Percentiles rank a stretch among this genome's conserved stretches.
These are phyloP conservation scores for Keqinozyma sinolaborantium DNA, from an alignment of 1,139 yeast genomes.

Conservation along the genomic window DNA sequence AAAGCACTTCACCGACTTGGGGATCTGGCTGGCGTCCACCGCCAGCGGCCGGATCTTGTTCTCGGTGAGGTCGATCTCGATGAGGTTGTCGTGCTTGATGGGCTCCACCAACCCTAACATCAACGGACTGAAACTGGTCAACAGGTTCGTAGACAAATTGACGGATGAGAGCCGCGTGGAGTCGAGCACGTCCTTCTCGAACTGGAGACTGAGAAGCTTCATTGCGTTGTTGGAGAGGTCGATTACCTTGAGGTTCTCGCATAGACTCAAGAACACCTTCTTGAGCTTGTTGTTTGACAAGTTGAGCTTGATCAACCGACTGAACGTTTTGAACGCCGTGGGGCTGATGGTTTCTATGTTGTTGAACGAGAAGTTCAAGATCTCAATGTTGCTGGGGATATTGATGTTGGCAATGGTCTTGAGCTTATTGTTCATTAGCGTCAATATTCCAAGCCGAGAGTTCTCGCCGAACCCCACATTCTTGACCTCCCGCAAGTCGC, in stretches of 20 bases:
- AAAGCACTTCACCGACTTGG: slow-evolving; percentile 12
- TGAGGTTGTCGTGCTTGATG: slow-evolving; percentile 12
- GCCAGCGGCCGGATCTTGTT: slow-evolving; percentile 10
- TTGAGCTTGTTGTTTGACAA: slow-evolving; percentile 13
- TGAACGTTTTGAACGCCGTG: slow-evolving; percentile 5
- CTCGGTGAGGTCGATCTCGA: slow-evolving; percentile 19
- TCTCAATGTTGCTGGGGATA: slow-evolving; percentile 11
- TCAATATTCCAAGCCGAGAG: slow-evolving; percentile 9
- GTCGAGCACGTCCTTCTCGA: slow-evolving; percentile 6
- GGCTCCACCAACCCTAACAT: slow-evolving; percentile 14
- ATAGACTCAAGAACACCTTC: slow-evolving; percentile 6
- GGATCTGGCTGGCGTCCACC: slow-evolving; percentile 8
- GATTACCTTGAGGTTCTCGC: slow-evolving; percentile 8
- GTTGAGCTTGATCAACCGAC: slow-evolving; percentile 9
- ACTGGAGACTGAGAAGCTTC: slow-evolving; percentile 6
- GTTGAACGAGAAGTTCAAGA: slow-evolving; percentile 10
- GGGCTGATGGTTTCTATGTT: slow-evolving; percentile 4
- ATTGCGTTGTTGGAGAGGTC: slow-evolving; percentile 16
- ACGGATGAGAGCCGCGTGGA: slow-evolving; percentile 13
- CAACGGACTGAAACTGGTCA: slow-evolving; percentile 8
- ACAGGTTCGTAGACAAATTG: slow-evolving; percentile 16
- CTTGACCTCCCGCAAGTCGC: slow-evolving; percentile 12
- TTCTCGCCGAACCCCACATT: slow-evolving; percentile 12
- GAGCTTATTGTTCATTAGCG: slow-evolving; percentile 14
- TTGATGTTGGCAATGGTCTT: slow-evolving; percentile 2